Evolutionary conservation across 768 basidiomycete species (phyloP).

Genomic region (Phallus indusiatus): DNA sequence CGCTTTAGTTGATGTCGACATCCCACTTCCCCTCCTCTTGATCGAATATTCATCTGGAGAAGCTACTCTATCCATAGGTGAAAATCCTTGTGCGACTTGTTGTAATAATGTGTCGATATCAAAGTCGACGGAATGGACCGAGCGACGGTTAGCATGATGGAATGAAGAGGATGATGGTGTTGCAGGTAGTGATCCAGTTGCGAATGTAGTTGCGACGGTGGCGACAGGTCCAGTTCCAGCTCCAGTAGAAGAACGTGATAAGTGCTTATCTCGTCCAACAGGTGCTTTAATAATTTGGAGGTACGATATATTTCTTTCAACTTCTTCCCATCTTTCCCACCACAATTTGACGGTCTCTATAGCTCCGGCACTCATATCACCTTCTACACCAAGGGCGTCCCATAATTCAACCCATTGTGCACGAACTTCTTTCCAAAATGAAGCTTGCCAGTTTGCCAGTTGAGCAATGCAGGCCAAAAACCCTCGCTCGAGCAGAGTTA

Average conservation of each 20-base stretch:
- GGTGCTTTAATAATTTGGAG: conserved; percentile 21
- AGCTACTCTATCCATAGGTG: background rate
- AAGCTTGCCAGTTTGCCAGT: conserved; percentile 46
- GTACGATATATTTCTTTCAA: conserved; percentile 37
- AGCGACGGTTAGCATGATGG: background rate
- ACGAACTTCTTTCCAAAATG: conserved; percentile 50
- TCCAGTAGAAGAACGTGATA: background rate
- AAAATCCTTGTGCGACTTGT: background rate
- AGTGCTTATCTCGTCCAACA: background rate
- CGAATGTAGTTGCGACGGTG: conserved; percentile 1
- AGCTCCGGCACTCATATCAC: conserved; percentile 43
- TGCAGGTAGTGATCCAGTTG: background rate
- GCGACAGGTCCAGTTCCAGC: background rate
- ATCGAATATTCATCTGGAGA: background rate
- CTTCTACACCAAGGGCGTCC: conserved; percentile 70
- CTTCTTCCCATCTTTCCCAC: conserved; percentile 58
- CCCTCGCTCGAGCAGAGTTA: conserved; percentile 51
- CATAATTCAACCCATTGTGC: conserved; percentile 74
- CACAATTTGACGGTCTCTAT: conserved; percentile 67
- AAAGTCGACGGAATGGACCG: conserved; percentile 2
- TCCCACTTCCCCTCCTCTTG: background rate
- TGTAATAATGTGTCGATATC: background rate
- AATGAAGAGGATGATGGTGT: background rate
- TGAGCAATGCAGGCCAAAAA: conserved; percentile 41
- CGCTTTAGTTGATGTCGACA: background rate